Conservation (phyloP, 2,329 filamentous ascomycete species). For the Zymoseptoria crescenta region DNA sequence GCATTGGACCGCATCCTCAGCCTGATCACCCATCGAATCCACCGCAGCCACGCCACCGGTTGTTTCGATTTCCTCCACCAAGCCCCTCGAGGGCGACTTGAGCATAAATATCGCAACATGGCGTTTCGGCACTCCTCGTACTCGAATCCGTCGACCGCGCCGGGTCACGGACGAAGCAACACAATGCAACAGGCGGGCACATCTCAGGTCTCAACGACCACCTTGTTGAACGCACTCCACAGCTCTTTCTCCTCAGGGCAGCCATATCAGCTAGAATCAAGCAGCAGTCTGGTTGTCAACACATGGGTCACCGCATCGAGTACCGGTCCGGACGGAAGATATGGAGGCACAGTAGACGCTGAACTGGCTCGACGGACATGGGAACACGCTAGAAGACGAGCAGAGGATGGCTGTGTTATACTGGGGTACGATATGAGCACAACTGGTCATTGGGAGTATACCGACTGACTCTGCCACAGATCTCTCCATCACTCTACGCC, state of each 20-base stretch:
- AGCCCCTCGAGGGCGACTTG: constrained; percentile 17
- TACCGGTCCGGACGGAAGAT: constrained; percentile 57
- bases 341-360: constrained; percentile 71
- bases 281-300: constrained; percentile 87
- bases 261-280: constrained; percentile 80
- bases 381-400: constrained; percentile 91
- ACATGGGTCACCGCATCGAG: constrained; percentile 83
- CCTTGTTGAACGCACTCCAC: constrained; percentile 84
- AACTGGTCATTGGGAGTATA: neutral
- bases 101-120: constrained; percentile 37
- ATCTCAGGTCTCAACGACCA: constrained; percentile 82
- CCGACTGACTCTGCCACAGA: constrained; percentile 37
- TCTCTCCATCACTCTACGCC: constrained; percentile 85
- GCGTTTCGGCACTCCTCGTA: constrained; percentile 55
- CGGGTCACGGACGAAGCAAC: constrained; percentile 43
- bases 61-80: neutral
- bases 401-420: constrained; percentile 90
- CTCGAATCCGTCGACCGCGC: constrained; percentile 51
- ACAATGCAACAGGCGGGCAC: constrained; percentile 49
- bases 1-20: too few species aligned
- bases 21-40: neutral
- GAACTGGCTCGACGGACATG: constrained; percentile 74
- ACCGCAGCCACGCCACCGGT: neutral
- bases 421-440: constrained; percentile 56
- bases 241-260: constrained; percentile 75